phyloP scores from a whole-genome alignment of 23 red algal genomes.

The Cyanidiococcus yangmingshanensis region DNA sequence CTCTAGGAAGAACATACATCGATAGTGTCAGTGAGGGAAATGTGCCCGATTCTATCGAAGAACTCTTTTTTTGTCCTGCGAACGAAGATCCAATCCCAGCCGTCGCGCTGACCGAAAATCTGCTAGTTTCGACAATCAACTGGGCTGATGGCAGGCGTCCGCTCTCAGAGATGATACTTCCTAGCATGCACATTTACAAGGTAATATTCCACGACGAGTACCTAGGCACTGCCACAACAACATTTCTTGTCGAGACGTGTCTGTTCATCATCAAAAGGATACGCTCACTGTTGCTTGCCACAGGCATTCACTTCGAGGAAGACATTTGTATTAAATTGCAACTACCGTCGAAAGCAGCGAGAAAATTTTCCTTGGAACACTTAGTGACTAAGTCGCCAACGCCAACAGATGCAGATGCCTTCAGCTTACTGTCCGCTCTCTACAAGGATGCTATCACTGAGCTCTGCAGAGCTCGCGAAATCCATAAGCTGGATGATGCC shows the following conservation, averaged over 20 bases:
- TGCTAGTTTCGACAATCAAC: not conserved
- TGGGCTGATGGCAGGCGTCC: not conserved
- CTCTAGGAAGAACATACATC: not conserved
- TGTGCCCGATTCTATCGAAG: not conserved
- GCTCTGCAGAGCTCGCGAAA: not conserved
- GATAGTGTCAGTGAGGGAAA: not conserved
- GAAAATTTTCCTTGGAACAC: not conserved
- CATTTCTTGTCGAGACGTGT: not conserved
- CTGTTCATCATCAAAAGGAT: not conserved
- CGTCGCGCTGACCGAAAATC: not conserved
- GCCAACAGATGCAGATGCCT: not conserved
- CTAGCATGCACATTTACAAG: not conserved
- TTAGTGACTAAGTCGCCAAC: not conserved
- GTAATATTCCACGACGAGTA: not conserved
- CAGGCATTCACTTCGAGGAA: slow-evolving; percentile 4
- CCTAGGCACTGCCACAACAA: not conserved
- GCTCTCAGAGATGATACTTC: not conserved
- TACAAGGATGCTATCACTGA: not conserved
- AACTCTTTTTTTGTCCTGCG: not conserved
- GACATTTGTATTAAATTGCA: not conserved
- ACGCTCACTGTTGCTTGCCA: not conserved
- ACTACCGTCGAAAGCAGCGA: not conserved
- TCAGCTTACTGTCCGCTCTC: not conserved
- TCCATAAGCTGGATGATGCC: not conserved
- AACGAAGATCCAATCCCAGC: not conserved